These are phyloP conservation scores for Bonia amplexicaulis DNA, from an alignment of 176 grass and related monocot genomes.

Conservation along the genomic window DNA sequence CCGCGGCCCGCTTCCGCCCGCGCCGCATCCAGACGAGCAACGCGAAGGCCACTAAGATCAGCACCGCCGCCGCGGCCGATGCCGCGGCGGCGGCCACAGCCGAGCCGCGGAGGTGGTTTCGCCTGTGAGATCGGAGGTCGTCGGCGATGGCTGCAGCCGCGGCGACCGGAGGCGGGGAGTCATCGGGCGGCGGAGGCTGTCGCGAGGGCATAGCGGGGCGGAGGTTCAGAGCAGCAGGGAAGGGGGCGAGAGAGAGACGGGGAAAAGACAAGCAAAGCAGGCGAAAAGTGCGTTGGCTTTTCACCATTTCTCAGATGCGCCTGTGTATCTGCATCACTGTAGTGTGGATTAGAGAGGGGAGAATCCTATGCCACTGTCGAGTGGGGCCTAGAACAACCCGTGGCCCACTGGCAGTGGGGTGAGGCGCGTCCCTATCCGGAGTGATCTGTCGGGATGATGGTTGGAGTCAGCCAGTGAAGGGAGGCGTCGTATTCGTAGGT, in stretches of 20 bases:
- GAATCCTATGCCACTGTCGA: constrained; percentile 15
- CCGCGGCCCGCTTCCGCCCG: constrained; percentile 25
- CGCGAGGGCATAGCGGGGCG: constrained; percentile 55
- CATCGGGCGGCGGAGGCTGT: constrained; percentile 33
- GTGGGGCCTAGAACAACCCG: background rate
- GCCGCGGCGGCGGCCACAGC: background rate
- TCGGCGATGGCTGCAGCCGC: background rate
- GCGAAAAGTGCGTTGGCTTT: constrained; percentile 62
- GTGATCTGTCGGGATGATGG: background rate
- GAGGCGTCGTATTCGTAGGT: background rate
- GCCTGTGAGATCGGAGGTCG: background rate
- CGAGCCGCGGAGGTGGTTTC: background rate
- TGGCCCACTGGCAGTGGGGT: constrained; percentile 8
- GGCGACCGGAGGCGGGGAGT: constrained; percentile 6
- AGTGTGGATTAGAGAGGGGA: background rate
- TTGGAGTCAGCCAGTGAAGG: background rate
- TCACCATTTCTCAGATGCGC: constrained; percentile 42
- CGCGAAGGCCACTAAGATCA: constrained; percentile 22
- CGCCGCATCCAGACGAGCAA: constrained; percentile 49
- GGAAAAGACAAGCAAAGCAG: constrained; percentile 40
- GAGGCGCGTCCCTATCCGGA: background rate
- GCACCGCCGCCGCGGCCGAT: background rate
- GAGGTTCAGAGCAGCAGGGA: background rate
- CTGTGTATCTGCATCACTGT: background rate
- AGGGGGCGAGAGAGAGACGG: background rate